phyloP scores from a whole-genome alignment of 441 rosid genomes.

The Adansonia grandidieri region DNA sequence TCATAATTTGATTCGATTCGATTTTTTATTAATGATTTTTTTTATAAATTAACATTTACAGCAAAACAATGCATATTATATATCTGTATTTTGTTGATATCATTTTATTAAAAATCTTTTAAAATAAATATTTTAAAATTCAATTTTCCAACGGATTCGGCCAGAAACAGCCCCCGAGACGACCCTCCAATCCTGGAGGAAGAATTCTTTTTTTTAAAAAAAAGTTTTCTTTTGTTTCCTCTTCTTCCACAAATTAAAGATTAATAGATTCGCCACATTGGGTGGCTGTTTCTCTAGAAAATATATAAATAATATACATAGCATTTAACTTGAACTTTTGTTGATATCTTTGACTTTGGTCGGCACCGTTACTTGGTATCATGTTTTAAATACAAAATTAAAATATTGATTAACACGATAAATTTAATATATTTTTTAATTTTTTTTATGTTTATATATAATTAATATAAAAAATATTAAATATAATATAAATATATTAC shows the following conservation, averaged over 20 bases:
- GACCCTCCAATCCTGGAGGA: conserved; percentile 17
- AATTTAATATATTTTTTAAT: no score
- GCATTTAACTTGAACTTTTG: background rate
- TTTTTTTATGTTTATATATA: no score
- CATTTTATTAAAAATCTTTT: no score
- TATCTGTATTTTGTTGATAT: no score
- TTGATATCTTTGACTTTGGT: conserved; percentile 1
- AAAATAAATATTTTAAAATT: background rate
- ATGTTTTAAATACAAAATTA: no score
- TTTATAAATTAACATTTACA: no score
- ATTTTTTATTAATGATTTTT: no score
- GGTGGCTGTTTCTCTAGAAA: conserved; percentile 4
- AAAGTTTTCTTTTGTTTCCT: background rate
- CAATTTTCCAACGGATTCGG: background rate
- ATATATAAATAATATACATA: background rate
- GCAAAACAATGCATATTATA: no score
- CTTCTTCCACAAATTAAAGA: background rate
- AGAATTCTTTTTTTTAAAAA: background rate
- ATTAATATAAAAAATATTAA: no score
- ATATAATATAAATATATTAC: no score
- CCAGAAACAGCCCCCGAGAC: background rate
- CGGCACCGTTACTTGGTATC: conserved; percentile 4
- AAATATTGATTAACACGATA: no score
- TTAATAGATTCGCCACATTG: background rate
- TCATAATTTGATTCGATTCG: no score